A percentile compares a stretch with the other conserved stretches of the same genome.
These are phyloP conservation scores for Eucalyptus pauciflora DNA, from an alignment of 345 rosid species.

Conservation along the genomic window DNA sequence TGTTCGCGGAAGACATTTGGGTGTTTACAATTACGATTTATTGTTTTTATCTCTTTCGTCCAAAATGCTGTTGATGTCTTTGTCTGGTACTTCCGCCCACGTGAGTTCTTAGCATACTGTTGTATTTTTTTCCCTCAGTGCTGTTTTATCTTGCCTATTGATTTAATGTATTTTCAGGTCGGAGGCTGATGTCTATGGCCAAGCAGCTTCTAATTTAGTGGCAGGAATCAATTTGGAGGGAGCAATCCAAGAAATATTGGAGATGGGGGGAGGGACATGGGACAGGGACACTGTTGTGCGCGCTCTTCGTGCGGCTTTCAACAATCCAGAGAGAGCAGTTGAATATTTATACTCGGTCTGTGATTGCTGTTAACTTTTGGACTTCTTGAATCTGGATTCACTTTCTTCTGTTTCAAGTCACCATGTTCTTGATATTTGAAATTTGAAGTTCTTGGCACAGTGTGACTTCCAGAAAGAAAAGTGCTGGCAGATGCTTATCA, in stretches of 20 bases:
- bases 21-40: neutral
- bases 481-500: neutral
- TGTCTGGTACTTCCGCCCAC: neutral
- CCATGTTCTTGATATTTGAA: neutral
- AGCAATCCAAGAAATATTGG: slow-evolving; percentile 81
- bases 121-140: neutral
- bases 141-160: neutral
- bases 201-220: slow-evolving; percentile 83
- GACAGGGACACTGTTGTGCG: slow-evolving; percentile 78
- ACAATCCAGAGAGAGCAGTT: slow-evolving; percentile 96
- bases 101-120: neutral
- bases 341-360: slow-evolving; percentile 89
- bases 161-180: slow-evolving; percentile 19
- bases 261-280: slow-evolving; percentile 96
- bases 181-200: slow-evolving; percentile 49
- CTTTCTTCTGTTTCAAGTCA: neutral
- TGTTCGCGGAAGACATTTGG: neutral
- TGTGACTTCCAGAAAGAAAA: neutral
- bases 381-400: neutral
- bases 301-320: slow-evolving; percentile 91
- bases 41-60: neutral
- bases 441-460: neutral
- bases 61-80: neutral
- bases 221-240: slow-evolving; percentile 80
- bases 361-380: neutral